Base-by-base conservation (phyloP, 352 stramenopile species). In the Aphanomyces astaci region DNA sequence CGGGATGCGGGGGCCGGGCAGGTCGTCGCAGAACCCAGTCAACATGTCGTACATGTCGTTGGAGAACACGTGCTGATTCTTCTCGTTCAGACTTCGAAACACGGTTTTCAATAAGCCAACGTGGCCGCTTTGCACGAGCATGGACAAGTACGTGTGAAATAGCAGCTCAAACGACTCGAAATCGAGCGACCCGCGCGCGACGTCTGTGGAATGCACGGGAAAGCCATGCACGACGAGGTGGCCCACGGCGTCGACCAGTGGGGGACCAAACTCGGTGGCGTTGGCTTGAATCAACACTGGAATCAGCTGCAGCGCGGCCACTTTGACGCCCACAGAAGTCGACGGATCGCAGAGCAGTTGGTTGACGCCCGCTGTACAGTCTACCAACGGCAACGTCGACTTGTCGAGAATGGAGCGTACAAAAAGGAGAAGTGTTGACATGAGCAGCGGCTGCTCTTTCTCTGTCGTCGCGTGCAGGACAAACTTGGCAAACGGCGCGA, bases 141-240 rank as follows among this genome's bases (percentile, higher is more conserved):
- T 65, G 49, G 46, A 52, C 33, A 92, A 63, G 17, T 91, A 49
- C 27, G 82, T 76, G 1, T 48, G 52, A 43, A 92, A 83, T 1
- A 94, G 67, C 45, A 84, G 68, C 1, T 63, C 64, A 46, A 86
- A 92, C 0, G 86, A 67, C 63, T 88, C 82, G 68, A 80, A 89
- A 28, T 90, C 84, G 22, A 85, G 83, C 4, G 84, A 83, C 1
- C 78, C 80, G 36, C 60, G 63, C 4, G 74, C 73, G 3, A 92
- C 82, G 72, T 94, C 86, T 25, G 71, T 75, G n/a, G 86, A 94
- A 28, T 76, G 66, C 39, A 92, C 87, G 3, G 84, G 86, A 63
- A 94, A 92, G 36, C 91, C 82, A 27, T 88, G 77, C 10, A 88
- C 76, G 46, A 89, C 72, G 59, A 94, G 88, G 15, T 30, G 46